Evolutionary conservation across 306 rosid species (phyloP).

Genomic region (Inga laurina): DNA sequence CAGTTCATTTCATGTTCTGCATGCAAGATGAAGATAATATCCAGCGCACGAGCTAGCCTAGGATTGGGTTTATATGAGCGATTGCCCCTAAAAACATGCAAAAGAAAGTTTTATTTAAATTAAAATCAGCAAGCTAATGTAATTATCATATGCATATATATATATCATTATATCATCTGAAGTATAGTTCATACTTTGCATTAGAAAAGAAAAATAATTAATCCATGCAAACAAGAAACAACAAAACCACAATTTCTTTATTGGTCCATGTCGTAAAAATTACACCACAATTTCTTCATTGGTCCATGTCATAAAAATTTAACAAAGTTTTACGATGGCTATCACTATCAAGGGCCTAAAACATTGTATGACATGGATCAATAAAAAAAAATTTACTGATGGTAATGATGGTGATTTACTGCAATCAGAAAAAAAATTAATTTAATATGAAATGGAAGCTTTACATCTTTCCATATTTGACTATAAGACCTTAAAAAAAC

Average conservation of each 20-base stretch:
- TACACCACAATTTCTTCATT: no score
- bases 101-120: conserved; percentile 7
- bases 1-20: conserved; percentile 98
- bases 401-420: neutral
- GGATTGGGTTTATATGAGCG: conserved; percentile 83
- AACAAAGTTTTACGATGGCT: no score
- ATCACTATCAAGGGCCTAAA: neutral
- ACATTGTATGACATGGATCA: no score
- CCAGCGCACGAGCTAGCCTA: conserved; percentile 70
- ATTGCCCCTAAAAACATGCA: conserved; percentile 62
- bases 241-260: no score
- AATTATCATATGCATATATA: neutral
- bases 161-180: neutral
- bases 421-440: neutral
- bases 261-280: no score
- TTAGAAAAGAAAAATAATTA: conserved; percentile 1
- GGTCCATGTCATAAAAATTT: no score
- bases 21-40: conserved; percentile 82
- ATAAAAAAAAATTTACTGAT: no score
- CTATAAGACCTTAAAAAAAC: neutral
- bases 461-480: conserved; percentile 13
- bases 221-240: conserved; percentile 7
- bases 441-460: neutral
- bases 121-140: neutral
- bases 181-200: conserved; percentile 5